Percentiles rank a stretch among this genome's conserved stretches.
These are phyloP conservation scores for Pistacia atlantica DNA, from an alignment of 345 rosid genomes.

Conservation along the genomic window DNA sequence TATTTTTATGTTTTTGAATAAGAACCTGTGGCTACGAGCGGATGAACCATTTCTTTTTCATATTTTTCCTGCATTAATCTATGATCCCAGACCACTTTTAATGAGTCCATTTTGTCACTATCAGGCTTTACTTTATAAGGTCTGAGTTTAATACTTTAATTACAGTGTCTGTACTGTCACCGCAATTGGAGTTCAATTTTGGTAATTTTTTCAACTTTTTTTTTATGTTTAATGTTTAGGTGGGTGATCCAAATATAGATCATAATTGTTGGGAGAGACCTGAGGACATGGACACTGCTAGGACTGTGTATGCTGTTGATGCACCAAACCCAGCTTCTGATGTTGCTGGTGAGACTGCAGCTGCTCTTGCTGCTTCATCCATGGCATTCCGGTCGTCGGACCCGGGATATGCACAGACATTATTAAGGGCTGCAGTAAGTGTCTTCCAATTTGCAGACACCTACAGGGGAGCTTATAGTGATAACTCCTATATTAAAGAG, in stretches of 20 bases:
- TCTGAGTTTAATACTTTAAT: not conserved
- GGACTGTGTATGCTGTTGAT: constrained; percentile 77
- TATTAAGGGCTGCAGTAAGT: constrained; percentile 59
- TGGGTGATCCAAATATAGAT: constrained; percentile 85
- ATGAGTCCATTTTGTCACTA: not conserved
- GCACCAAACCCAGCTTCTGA: constrained; percentile 92
- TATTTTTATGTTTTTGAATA: not conserved
- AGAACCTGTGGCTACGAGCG: not conserved
- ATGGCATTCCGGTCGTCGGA: constrained; percentile 82
- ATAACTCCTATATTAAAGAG: constrained; percentile 62
- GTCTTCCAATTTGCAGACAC: constrained; percentile 73
- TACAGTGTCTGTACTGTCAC: not conserved
- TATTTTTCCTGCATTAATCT: not conserved
- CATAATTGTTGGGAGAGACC: constrained; percentile 98
- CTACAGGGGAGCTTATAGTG: constrained; percentile 92
- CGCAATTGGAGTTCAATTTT: no score
- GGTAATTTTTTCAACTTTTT: not conserved
- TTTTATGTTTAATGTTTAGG: constrained; percentile 40
- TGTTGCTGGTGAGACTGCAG: constrained; percentile 87
- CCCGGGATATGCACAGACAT: constrained; percentile 71
- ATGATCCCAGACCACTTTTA: not conserved
- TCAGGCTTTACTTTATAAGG: not conserved
- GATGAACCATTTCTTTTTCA: no score
- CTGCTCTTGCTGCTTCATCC: constrained; percentile 87
- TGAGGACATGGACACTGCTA: constrained; percentile 91